Base-by-base conservation (phyloP, 2,329 filamentous ascomycete species). In the Calonectria multiphialidica region DNA sequence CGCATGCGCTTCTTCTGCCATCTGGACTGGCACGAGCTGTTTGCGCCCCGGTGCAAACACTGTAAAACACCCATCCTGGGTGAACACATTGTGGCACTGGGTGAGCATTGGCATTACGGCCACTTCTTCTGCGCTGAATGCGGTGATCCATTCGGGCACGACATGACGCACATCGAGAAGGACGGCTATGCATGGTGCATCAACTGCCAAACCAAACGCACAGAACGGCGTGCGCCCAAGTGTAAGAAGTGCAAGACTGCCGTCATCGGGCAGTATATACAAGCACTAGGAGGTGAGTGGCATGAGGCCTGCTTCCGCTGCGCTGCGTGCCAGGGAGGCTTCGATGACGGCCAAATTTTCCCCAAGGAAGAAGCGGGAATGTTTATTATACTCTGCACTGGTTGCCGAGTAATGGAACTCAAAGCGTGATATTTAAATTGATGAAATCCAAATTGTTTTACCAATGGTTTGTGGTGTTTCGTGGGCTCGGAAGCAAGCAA, bases 121-220 rank as follows among this genome's bases (percentile, higher is more conserved):
- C 97, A 99, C 85, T 99, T 99, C 86, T 99, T 99, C 89, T 99
- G 97, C 81, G 97, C 97, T 49, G 95, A 99, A 87, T 99, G 97
- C 82, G 97, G 97, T 77, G 96, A 99, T 85, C 96, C 97, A 0
- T 99, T 99, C 82, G 95, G 89, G 76, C 87, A 88, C 59, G 90
- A 90, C 72, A 90, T 89, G 85, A 93, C 91, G 55, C 91, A 93
- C 79, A 92, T 99, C 68, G 97, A 99, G 82, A 98, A 98, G 84
- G 96, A 98, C 77, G 96, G 96, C 12, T 98, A 98, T 83, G 97
- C 97, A 6, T 99, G 97, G 96, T 99, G 97, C 84, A 91, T 98
- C 57, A 90, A 90, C 25, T 99, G 97, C 82, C 96, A 98, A 86
- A 97, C 96, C 16, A 94, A 95, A 81, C 92, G 97, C 40, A 98